These are phyloP conservation scores for Lignosus rhinocerotis DNA, from an alignment of 1,284 basidiomycete species.

Conservation along the genomic window DNA sequence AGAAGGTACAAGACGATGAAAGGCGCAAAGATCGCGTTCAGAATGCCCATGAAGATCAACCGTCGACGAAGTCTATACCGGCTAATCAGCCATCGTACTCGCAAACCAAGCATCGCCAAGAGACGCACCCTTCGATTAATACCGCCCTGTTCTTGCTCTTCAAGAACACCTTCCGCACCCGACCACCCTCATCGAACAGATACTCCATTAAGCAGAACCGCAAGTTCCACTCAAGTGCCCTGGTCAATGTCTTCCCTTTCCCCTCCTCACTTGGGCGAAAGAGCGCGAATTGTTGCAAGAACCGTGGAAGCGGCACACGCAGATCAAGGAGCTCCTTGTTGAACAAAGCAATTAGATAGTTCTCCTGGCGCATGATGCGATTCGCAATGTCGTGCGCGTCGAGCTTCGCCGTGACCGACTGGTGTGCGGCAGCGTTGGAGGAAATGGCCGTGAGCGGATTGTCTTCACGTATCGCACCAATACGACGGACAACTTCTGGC, in stretches of 20 bases:
- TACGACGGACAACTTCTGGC: conserved; percentile 90
- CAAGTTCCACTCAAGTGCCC: conserved; percentile 95
- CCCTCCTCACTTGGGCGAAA: conserved; percentile 50
- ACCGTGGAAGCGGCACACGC: conserved; percentile 72
- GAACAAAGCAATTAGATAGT: conserved; percentile 96
- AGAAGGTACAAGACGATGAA: conserved; percentile 97
- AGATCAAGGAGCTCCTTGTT: conserved; percentile 95
- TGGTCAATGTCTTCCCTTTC: conserved; percentile 79
- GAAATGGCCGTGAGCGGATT: conserved; percentile 89
- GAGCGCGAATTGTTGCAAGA: conserved; percentile 46
- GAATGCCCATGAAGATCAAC: conserved; percentile 93
- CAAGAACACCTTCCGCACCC: conserved; percentile 88
- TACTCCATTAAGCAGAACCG: conserved; percentile 94
- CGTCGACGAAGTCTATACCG: conserved; percentile 70
- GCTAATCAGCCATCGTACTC: neutral
- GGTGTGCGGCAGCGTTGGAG: conserved; percentile 48
- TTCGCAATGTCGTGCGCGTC: conserved; percentile 98
- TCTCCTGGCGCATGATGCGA: conserved; percentile 96
- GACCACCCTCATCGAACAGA: conserved; percentile 85
- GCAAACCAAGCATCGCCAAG: neutral
- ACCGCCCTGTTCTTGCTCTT: conserved; percentile 78
- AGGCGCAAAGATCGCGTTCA: conserved; percentile 94
- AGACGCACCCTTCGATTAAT: conserved; percentile 80
- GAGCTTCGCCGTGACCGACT: conserved; percentile 71
- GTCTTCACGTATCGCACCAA: conserved; percentile 86